phyloP scores from a whole-genome alignment of 257 asterid species.

The Solanum sitiens region DNA sequence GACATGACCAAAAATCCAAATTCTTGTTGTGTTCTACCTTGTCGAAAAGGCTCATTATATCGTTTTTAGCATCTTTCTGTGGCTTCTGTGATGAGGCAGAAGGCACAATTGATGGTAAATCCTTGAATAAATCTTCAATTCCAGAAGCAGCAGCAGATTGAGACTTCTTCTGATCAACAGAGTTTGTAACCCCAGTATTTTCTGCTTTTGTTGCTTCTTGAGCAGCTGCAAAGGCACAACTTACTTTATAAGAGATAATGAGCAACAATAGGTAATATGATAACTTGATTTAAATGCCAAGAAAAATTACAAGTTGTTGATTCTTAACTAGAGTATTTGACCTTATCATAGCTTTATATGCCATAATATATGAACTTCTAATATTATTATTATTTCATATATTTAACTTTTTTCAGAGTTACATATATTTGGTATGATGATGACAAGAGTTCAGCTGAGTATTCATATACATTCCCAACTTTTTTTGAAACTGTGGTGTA shows the following conservation, averaged over 20 bases:
- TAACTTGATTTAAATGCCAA: not conserved
- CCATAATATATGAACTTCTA: not conserved
- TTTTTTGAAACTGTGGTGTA: not conserved
- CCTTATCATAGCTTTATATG: not conserved
- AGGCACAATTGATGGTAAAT: conserved; percentile 53
- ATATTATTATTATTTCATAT: not conserved
- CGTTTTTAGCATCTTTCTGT: conserved; percentile 69
- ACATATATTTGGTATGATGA: not conserved
- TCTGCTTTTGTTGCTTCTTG: conserved; percentile 45
- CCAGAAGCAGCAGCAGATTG: conserved; percentile 45
- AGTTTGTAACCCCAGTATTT: conserved; percentile 18
- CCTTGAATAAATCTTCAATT: conserved; percentile 74
- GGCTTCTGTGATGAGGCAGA: conserved; percentile 33
- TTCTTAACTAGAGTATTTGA: not conserved
- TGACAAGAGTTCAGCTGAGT: not conserved
- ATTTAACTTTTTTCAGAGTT: not conserved
- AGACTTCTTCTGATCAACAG: conserved; percentile 32
- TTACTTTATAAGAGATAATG: not conserved
- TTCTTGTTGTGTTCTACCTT: conserved; percentile 40
- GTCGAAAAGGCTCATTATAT: conserved; percentile 95
- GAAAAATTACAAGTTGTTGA: not conserved
- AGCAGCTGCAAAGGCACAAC: conserved; percentile 58
- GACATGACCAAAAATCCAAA: not conserved
- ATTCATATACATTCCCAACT: not conserved
- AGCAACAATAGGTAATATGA: not conserved